Percentiles rank a stretch among this genome's conserved stretches.
Evolutionary conservation across 257 asterid species (phyloP).

Genomic region (Penstemon davidsonii): DNA sequence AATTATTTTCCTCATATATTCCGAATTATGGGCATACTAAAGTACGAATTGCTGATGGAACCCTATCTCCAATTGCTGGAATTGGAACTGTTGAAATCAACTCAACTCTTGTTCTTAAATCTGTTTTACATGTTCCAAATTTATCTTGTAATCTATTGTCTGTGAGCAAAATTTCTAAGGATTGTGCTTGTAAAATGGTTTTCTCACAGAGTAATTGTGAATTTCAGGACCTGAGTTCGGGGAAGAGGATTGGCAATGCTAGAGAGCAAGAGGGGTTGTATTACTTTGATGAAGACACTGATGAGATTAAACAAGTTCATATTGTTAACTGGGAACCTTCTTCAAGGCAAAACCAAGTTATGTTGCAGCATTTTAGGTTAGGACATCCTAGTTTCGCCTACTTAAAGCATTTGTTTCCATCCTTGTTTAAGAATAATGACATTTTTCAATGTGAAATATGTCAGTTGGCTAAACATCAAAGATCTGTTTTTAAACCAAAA

Average conservation of each 20-base stretch:
- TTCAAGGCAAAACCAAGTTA: background rate
- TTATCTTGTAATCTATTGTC: slow-evolving; percentile 8
- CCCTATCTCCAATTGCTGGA: slow-evolving; percentile 5
- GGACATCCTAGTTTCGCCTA: slow-evolving; percentile 5
- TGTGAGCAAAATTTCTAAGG: background rate
- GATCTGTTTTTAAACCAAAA: background rate
- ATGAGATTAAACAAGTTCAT: no score
- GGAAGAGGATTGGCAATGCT: slow-evolving; percentile 6
- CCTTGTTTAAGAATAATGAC: background rate
- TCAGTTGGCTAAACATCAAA: slow-evolving; percentile 5
- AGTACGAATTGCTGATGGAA: slow-evolving; percentile 8
- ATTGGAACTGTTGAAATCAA: background rate
- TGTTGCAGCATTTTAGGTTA: background rate
- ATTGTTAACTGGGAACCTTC: background rate
- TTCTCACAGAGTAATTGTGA: background rate
- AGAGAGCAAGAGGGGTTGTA: slow-evolving; percentile 1
- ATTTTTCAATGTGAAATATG: background rate
- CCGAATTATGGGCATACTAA: background rate
- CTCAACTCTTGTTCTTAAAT: background rate
- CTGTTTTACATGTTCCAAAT: slow-evolving; percentile 3
- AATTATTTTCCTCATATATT: background rate
- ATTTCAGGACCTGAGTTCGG: slow-evolving; percentile 13
- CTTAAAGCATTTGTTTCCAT: background rate
- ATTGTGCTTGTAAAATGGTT: background rate
- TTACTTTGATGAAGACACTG: background rate